These are phyloP conservation scores for Mortierella sp. DNA, from an alignment of 371 early-diverging fungal species.

Conservation along the genomic window DNA sequence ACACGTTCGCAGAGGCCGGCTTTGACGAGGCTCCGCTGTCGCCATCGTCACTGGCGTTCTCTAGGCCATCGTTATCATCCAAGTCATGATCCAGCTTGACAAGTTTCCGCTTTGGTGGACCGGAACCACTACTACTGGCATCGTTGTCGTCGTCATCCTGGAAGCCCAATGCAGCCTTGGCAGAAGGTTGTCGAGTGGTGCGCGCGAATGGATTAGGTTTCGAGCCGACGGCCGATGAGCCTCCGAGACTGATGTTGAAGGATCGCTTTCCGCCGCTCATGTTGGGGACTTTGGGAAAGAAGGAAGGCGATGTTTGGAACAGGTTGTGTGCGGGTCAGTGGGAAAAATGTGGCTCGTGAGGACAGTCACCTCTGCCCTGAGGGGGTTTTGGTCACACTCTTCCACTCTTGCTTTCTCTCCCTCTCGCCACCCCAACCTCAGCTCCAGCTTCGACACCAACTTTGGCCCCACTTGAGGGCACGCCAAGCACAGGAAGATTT, in stretches of 20 bases:
- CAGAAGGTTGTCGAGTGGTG: conserved; percentile 3
- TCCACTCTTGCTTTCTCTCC: no score
- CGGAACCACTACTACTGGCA: conserved; percentile 13
- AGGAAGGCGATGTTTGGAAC: no score
- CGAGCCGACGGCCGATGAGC: conserved; percentile 10
- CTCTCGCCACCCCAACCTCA: no score
- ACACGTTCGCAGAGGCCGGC: conserved; percentile 3
- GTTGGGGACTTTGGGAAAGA: neutral
- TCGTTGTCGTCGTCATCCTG: conserved; percentile 45
- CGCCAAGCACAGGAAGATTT: no score
- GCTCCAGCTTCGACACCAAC: no score
- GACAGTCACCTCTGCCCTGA: no score
- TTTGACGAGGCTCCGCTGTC: conserved; percentile 14
- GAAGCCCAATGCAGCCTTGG: conserved; percentile 38
- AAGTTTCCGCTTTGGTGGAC: conserved; percentile 39
- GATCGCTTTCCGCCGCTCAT: conserved; percentile 46
- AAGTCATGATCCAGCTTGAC: conserved; percentile 29
- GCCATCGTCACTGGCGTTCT: conserved; percentile 7
- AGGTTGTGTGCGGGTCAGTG: no score
- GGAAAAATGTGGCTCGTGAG: no score
- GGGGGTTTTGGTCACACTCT: no score
- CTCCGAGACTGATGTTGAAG: conserved; percentile 48
- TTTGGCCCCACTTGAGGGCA: no score
- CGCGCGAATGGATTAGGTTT: conserved; percentile 38
- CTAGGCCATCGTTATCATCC: conserved; percentile 16